Evolutionary conservation across 1,284 basidiomycete genomes (phyloP), one percentile per base, ranked within the genome.

Genomic region (Tilletia walkeri): DNA sequence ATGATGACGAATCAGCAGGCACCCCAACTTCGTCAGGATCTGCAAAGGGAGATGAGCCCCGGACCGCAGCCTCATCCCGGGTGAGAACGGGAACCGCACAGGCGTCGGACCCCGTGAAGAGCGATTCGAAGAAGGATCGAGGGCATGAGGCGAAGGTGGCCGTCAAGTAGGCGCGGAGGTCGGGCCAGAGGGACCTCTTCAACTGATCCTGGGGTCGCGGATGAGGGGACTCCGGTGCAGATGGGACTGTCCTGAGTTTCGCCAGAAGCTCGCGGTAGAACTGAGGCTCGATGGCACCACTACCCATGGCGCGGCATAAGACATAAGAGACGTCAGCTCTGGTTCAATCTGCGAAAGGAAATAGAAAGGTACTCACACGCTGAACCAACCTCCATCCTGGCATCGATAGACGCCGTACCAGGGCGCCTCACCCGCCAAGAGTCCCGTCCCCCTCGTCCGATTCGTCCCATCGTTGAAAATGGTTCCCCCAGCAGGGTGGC

Each of bases 351-450:
- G 39, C 12, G 18, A 47, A 92, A 61, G 24, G 24, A 30, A 1
- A 30, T 30, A 30, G 24, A 30, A 91, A 14, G 91, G 80, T 75
- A 90, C 91, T 18, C 88, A 92, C 38, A 93, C 88, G 12, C 89
- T 89, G 87, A 93, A 90, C 87, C 88, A 92, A 41, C 86, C 85
- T 2, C 89, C 89, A 76, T 91, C 91, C 67, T 88, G 86, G 78
- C 91, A 92, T 0, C 87, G 86, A 77, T 93, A 93, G 5, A 92
- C 85, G 70, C 87, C 87, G 79, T 94, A 93, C 84, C 89, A 93
- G 0, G 92, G 92, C 0, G 91, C 88, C 2, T 90, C 91, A 0
- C 91, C 91, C 76, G 92, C 92, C 34, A 93, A 87, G 1, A 88
- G 70, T 73, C 91, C 91, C 1, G 67, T 70, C 34, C 80, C 80